Evolutionary conservation across 2,329 filamentous ascomycete species (phyloP), one percentile per base, ranked within the genome.

Genomic region (Fusarium redolens): DNA sequence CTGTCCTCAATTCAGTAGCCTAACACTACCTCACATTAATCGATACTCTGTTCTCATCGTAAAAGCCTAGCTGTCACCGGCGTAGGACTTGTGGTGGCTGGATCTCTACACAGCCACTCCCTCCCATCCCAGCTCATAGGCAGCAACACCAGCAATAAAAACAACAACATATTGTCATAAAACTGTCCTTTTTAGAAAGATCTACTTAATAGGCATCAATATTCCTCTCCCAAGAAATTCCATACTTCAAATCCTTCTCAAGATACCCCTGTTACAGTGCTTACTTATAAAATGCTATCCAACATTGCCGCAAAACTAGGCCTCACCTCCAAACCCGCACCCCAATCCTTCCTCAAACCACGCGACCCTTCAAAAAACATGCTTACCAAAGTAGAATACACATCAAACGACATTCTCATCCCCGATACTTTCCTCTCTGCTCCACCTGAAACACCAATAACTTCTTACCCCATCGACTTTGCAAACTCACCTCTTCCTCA

Each of bases 401-500:
- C 61, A 7, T 81, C 77, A 44, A 76, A 78, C 8, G 70, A 78
- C 11, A 78, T 85, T 33, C 47, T 72, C 44, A 78, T 85, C 50
- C 85, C 87, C 1, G 65, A 79, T 44, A 77, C 78, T 31, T 89
- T 90, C 77, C 85, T 90, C 43, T 69, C 80, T 8, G 56, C 66
- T 10, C 72, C 80, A 1, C 79, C 88, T 68, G 61, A 82, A 35
- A 72, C 77, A 1, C 82, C 84, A 35, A 82, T 89, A 33, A 82
- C 74, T 7, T 81, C 83, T 28, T 78, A 77, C 3, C 80, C 79
- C 18, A 85, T 93, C 70, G 83, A 91, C 76, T 92, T 91, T 77
- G 75, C 79, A 5, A 76, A 82, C 25, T 85, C 84, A 17, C 69
- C 75, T 0, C 78, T 92, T 3, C 85, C 85, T 6, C 83, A 88